Conservation (phyloP, 495 filamentous ascomycete species). For the Trichoderma gamsii region DNA sequence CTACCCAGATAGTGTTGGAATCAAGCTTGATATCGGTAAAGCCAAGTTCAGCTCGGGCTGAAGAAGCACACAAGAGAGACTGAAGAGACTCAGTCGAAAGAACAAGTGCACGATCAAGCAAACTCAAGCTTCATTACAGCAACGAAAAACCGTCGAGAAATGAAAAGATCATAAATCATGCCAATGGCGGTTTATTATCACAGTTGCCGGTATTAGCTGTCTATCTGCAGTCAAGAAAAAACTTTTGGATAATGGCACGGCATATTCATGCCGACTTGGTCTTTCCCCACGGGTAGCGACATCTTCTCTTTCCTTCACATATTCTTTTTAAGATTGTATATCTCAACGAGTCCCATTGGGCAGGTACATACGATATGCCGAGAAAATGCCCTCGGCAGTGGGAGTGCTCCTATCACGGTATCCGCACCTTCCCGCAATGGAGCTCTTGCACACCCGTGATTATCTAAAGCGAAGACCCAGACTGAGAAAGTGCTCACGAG, state of each 20-base stretch:
- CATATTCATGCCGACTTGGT: background rate
- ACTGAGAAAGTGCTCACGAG: background rate
- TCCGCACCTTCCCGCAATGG: background rate
- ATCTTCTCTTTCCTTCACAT: background rate
- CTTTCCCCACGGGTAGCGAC: conserved; percentile 6
- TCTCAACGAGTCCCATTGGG: background rate
- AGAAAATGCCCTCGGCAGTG: background rate
- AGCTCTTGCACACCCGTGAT: background rate
- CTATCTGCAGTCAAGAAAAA: background rate
- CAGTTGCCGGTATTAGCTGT: background rate
- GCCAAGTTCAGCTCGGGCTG: too few species aligned
- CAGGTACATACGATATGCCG: background rate
- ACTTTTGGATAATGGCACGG: background rate
- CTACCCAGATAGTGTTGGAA: too few species aligned
- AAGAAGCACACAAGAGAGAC: too few species aligned
- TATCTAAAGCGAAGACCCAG: background rate
- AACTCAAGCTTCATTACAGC: too few species aligned
- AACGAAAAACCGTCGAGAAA: too few species aligned
- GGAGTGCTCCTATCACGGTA: background rate
- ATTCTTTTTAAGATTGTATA: background rate
- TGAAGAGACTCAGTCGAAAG: too few species aligned
- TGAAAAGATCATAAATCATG: too few species aligned
- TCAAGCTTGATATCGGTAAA: too few species aligned
- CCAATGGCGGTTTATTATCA: background rate
- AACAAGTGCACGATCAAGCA: too few species aligned